Evolutionary conservation across 169 alveolate genomes (phyloP).

Genomic region (Plasmodium vivax): DNA sequence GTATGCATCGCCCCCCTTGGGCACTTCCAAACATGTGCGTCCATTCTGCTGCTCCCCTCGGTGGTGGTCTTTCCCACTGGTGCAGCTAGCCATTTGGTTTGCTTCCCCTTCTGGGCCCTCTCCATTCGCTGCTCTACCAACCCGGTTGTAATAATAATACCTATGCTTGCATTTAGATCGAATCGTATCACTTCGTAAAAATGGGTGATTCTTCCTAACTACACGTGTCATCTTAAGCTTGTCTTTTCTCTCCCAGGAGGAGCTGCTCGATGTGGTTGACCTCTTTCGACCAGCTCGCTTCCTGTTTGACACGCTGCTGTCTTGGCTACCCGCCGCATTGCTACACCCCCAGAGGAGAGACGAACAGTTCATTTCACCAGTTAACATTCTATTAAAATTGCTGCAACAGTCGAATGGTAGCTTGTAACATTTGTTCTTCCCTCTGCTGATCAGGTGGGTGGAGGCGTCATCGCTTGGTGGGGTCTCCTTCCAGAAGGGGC

Average conservation of each 20-base stretch:
- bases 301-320: not conserved
- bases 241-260: slow-evolving; percentile 10
- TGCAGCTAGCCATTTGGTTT: not conserved
- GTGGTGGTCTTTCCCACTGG: not conserved
- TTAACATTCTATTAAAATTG: slow-evolving; percentile 2
- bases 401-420: slow-evolving; percentile 22
- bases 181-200: not conserved
- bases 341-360: not conserved
- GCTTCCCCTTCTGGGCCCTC: not conserved
- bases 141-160: not conserved
- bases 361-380: slow-evolving; percentile 14
- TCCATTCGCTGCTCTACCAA: not conserved
- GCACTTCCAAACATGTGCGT: not conserved
- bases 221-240: not conserved
- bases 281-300: slow-evolving; percentile 5
- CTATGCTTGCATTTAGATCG: not conserved
- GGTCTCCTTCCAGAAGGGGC: not conserved
- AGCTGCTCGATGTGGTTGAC: not conserved
- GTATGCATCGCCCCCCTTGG: not conserved
- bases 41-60: not conserved
- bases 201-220: not conserved
- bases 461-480: not conserved
- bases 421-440: not conserved
- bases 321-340: not conserved
- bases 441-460: not conserved